These are phyloP conservation scores for Schizochytrium sp. DNA, from an alignment of 108 stramenopile species.

Conservation along the genomic window DNA sequence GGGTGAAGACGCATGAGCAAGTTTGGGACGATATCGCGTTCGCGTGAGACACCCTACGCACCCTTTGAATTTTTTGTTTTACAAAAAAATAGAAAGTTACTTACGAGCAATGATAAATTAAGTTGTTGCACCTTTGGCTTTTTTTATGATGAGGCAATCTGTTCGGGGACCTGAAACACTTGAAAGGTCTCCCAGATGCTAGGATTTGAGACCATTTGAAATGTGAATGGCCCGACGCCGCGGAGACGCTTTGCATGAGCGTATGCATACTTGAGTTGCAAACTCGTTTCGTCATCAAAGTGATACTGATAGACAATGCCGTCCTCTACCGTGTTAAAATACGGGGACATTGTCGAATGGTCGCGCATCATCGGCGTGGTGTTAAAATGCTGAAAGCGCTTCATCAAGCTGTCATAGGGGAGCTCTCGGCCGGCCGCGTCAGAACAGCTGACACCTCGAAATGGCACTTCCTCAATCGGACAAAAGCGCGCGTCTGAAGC, in stretches of 20 bases:
- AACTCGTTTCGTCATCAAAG: background rate
- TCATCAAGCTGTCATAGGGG: background rate
- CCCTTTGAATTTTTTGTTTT: no score
- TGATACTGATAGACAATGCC: background rate
- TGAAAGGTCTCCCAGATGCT: background rate
- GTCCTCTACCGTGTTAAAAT: background rate
- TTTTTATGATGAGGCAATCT: no score
- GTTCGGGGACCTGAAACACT: background rate
- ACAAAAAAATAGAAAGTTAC: no score
- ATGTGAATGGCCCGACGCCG: background rate
- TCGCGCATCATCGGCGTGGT: background rate
- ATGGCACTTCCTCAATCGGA: constrained; percentile 38
- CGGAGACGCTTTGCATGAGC: background rate
- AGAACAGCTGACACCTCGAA: constrained; percentile 50
- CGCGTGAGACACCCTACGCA: no score
- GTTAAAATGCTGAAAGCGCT: background rate
- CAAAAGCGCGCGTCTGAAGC: constrained; percentile 18
- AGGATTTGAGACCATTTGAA: background rate
- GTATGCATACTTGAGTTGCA: background rate
- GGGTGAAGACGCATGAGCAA: no score
- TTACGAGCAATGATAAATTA: no score
- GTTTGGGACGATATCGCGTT: no score
- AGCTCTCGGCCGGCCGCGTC: constrained; percentile 43
- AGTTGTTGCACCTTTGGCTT: no score
- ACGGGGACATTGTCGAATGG: background rate